Percentiles rank a stretch among this genome's conserved stretches.
phyloP scores from a whole-genome alignment of 73 alveolate genomes.

The Tetrahymena elliotti region DNA sequence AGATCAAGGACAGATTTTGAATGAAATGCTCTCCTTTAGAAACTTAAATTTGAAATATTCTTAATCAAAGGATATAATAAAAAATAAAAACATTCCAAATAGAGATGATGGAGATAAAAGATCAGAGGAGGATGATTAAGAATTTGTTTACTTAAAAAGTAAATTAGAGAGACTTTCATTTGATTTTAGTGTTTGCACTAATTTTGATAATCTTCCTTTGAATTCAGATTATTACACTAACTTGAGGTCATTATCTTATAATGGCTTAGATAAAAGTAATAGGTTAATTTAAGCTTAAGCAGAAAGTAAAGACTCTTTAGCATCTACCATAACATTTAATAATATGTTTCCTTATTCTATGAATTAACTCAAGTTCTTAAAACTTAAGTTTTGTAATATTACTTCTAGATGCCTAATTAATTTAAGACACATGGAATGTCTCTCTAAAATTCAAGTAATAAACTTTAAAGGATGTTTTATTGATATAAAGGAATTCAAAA shows the following conservation, averaged over 20 bases:
- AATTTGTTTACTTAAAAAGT: neutral
- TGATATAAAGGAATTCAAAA: neutral
- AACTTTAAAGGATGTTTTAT: neutral
- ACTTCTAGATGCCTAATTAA: neutral
- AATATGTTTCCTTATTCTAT: neutral
- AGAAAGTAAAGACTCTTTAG: neutral
- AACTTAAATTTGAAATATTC: neutral
- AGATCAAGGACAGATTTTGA: neutral
- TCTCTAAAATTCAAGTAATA: neutral
- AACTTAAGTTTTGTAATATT: neutral
- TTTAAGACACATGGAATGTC: neutral
- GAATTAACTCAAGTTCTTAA: neutral
- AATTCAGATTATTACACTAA: neutral
- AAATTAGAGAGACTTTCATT: neutral
- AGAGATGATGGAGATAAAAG: neutral
- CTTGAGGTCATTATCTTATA: neutral
- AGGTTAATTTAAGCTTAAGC: too few relatives aligned
- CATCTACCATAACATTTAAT: neutral
- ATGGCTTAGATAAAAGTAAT: neutral
- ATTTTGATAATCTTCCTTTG: neutral
- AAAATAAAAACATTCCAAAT: too few relatives aligned
- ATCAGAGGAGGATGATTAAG: neutral
- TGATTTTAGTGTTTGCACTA: neutral
- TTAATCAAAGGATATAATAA: neutral
- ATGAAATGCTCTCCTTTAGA: neutral